Evolutionary conservation across 1,284 basidiomycete genomes (phyloP).

Genomic region (Ustilago nuda): DNA sequence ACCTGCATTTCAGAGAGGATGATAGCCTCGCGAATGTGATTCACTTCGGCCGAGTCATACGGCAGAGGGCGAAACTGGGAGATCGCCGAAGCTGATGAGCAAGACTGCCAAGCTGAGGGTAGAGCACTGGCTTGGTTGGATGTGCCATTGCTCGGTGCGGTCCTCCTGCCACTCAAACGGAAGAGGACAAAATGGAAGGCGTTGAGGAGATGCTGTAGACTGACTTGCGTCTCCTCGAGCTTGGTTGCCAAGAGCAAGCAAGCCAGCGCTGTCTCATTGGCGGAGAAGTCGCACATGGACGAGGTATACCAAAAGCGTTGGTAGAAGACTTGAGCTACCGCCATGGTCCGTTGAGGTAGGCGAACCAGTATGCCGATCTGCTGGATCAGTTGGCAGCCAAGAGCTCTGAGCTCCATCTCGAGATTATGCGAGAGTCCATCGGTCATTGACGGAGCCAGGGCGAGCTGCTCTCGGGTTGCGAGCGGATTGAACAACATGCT

Average conservation of each 20-base stretch:
- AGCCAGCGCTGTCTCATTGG: constrained; percentile 90
- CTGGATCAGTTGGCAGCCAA: constrained; percentile 85
- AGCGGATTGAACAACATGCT: constrained; percentile 78
- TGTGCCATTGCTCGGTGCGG: not conserved
- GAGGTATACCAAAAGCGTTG: constrained; percentile 97
- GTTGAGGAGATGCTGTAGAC: constrained; percentile 93
- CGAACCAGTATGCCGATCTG: constrained; percentile 89
- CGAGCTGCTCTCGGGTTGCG: constrained; percentile 82
- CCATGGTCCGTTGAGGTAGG: constrained; percentile 96
- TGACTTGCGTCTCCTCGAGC: constrained; percentile 89
- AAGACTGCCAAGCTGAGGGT: not conserved
- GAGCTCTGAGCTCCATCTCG: constrained; percentile 86
- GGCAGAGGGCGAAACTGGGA: constrained; percentile 72
- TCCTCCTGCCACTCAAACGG: not conserved
- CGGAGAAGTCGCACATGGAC: constrained; percentile 90
- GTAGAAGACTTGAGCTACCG: constrained; percentile 94
- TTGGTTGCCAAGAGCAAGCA: constrained; percentile 94
- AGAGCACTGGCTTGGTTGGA: not conserved
- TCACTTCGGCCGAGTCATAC: constrained; percentile 13
- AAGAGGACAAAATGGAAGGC: constrained; percentile 83
- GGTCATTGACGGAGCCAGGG: constrained; percentile 80
- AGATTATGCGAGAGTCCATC: constrained; percentile 84
- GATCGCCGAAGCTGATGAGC: constrained; percentile 66
- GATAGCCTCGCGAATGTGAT: constrained; percentile 76
- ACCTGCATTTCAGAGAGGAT: constrained; percentile 94